Base-by-base conservation (phyloP, 768 basidiomycete species). In the Suillus ampliporus region DNA sequence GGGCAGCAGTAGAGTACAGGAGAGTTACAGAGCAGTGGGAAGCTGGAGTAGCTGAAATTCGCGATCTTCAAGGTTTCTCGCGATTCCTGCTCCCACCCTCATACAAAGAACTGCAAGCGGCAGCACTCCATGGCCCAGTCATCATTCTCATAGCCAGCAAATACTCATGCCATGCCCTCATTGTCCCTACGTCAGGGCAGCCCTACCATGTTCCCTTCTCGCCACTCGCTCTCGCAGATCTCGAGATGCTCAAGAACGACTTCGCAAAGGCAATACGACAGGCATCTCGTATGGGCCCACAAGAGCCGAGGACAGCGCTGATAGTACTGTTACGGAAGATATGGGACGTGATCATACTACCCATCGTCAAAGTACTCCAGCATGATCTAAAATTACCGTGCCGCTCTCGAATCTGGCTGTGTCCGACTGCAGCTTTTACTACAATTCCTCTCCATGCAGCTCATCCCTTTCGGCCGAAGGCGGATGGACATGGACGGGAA, bases 381-480 rank as follows among this genome's bases (percentile, higher is more conserved):
- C 28, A 15, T 5, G 37, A 48, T 53, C 48, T 64, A 26, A 60
- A 63, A 6, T 35, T 28, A 28, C 19, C n/a, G 21, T 28, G 4
- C 38, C n/a, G 50, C 26, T 70, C 1, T 41, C 65, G 56, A 10
- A 60, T 69, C 23, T 65, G 65, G 65, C 61, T 66, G 57, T 67
- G 65, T 26, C 66, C 66, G 1, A 64, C 66, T 0, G 47, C 61
- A 8, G 34, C 58, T 6, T 53, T 70, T 11, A 61, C 63, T 35
- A 14, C 21, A 2, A 40, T 70, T 8, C 72, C 67, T 2, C 21
- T 72, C 4, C 71, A 72, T 34, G 68, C 72, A 17, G 71, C 69
- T 0, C 61, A 65, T 35, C 38, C 57, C 3, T 65, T 61, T 41
- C 23, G 54, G 13, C 54, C 35, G 8, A 43, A 65, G 9, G 60